Conservation (phyloP, 192 early-diverging fungal genomes). For the Chytriomyces sp. region DNA sequence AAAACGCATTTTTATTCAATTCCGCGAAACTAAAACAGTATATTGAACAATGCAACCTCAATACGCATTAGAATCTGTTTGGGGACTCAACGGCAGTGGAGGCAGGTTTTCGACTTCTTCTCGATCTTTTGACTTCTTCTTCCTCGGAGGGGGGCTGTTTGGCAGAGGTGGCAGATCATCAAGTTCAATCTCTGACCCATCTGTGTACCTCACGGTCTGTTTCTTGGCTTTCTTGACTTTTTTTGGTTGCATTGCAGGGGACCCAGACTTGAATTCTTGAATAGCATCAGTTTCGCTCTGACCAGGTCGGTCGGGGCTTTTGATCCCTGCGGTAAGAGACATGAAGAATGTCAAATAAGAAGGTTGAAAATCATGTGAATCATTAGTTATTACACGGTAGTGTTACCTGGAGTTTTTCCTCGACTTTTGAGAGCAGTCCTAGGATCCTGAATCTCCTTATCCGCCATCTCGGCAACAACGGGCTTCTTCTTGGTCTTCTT, state of each 20-base stretch:
- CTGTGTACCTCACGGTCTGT: conserved; percentile 19
- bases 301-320: neutral
- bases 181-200: conserved; percentile 3
- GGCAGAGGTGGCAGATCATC: conserved; percentile 22
- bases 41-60: too few species aligned
- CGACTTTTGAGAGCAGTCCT: neutral
- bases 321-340: neutral
- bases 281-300: neutral
- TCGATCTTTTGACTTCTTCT: too few species aligned
- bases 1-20: too few species aligned
- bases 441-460: neutral
- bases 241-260: neutral
- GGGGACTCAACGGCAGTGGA: conserved; percentile 20
- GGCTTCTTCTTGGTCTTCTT: neutral
- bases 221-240: neutral
- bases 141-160: neutral
- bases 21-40: too few species aligned
- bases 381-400: neutral
- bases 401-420: neutral
- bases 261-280: conserved; percentile 11
- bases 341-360: too few species aligned
- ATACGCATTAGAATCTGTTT: conserved; percentile 12
- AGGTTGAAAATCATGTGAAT: neutral
- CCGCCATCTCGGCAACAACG: neutral
- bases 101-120: conserved; percentile 7